Evolutionary conservation across 768 basidiomycete species (phyloP).

Genomic region (Lactifluus subvellereus): DNA sequence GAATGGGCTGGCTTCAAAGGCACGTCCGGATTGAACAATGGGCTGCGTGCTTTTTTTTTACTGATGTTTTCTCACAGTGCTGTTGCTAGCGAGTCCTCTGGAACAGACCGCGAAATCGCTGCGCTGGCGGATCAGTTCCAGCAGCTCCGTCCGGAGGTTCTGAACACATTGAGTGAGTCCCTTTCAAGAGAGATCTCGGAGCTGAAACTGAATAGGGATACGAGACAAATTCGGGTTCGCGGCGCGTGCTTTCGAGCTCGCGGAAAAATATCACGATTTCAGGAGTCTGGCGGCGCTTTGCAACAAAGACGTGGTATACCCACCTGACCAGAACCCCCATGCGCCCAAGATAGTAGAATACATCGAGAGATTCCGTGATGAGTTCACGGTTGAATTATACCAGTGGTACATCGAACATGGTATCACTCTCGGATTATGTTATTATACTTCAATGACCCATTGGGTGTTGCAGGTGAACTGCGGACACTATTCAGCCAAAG

Average conservation of each 20-base stretch:
- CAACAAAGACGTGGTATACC: slow-evolving; percentile 58
- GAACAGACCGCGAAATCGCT: slow-evolving; percentile 48
- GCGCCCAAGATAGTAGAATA: slow-evolving; percentile 59
- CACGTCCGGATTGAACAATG: slow-evolving; percentile 23
- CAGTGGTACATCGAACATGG: slow-evolving; percentile 91
- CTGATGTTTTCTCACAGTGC: slow-evolving; percentile 33
- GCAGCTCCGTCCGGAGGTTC: slow-evolving; percentile 65
- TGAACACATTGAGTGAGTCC: slow-evolving; percentile 72
- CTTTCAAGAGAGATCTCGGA: neutral
- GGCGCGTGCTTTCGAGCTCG: slow-evolving; percentile 70
- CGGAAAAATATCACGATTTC: slow-evolving; percentile 85
- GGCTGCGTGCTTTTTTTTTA: neutral
- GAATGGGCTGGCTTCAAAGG: slow-evolving; percentile 65
- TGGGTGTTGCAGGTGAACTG: slow-evolving; percentile 53
- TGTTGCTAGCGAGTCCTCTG: slow-evolving; percentile 42
- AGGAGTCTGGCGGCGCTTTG: slow-evolving; percentile 79
- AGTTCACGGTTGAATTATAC: slow-evolving; percentile 86
- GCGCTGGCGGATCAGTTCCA: slow-evolving; percentile 63
- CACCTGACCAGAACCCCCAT: slow-evolving; percentile 60
- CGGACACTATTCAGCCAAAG: slow-evolving; percentile 79
- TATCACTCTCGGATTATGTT: slow-evolving; percentile 30
- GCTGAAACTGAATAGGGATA: neutral
- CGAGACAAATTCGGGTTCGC: slow-evolving; percentile 63
- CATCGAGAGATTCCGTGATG: slow-evolving; percentile 71
- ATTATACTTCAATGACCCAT: neutral